These are phyloP conservation scores for Heritiera littoralis DNA, from an alignment of 345 rosid species.

Conservation along the genomic window DNA sequence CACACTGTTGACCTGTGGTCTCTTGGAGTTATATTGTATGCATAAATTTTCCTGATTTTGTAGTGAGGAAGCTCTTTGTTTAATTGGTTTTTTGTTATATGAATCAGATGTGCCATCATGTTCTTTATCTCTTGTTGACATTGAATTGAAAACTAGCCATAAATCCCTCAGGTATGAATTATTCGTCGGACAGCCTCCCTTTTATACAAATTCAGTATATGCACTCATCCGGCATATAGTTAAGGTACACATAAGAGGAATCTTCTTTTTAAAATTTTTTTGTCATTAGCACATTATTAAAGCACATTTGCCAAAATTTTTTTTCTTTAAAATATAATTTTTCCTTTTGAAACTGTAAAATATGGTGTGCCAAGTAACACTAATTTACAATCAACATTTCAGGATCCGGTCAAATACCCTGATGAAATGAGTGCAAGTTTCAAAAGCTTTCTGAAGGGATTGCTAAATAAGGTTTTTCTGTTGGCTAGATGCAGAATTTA, in stretches of 20 bases:
- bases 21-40: slow-evolving; percentile 94
- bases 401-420: slow-evolving; percentile 99
- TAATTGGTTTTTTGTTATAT: slow-evolving; percentile 4
- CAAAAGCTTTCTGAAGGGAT: slow-evolving; percentile 88
- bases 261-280: neutral
- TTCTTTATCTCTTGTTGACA: neutral
- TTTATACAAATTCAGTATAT: slow-evolving; percentile 96
- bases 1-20: slow-evolving; percentile 99
- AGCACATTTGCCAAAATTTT: neutral
- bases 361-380: slow-evolving; percentile 26
- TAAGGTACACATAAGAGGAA: slow-evolving; percentile 52
- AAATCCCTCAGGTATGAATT: slow-evolving; percentile 74
- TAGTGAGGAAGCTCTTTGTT: neutral
- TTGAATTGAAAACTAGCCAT: slow-evolving; percentile 19
- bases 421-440: slow-evolving; percentile 85
- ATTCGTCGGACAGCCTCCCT: slow-evolving; percentile 97
- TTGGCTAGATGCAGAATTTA: neutral
- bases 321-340: neutral
- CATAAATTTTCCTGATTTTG: slow-evolving; percentile 2
- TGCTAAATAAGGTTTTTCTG: slow-evolving; percentile 78
- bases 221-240: slow-evolving; percentile 96
- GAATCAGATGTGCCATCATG: slow-evolving; percentile 2
- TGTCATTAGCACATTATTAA: neutral
- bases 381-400: slow-evolving; percentile 39
- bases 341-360: slow-evolving; percentile 17